Conservation (phyloP, 345 rosid genomes). For the Geranium brycei region DNA sequence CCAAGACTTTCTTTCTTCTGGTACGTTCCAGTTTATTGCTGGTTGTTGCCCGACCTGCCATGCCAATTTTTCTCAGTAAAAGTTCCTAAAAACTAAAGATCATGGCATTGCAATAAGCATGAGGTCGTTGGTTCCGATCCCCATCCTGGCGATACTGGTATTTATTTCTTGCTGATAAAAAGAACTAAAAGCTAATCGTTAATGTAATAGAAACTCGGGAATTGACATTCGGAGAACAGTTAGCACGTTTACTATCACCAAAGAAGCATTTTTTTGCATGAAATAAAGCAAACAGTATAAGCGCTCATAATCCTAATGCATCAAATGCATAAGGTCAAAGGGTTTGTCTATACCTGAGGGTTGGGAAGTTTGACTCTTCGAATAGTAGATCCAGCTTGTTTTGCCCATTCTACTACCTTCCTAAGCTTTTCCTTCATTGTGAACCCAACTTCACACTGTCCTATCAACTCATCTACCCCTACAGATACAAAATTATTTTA, state of each 20-base stretch:
- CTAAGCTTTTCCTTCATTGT: conserved; percentile 25
- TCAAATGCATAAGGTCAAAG: neutral
- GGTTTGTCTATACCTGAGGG: conserved; percentile 10
- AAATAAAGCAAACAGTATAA: no score
- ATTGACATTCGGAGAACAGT: no score
- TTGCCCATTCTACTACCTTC: conserved; percentile 40
- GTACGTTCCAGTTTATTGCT: conserved; percentile 42
- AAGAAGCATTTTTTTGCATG: no score
- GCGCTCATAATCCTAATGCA: no score
- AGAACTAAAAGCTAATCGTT: no score
- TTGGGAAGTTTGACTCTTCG: conserved; percentile 5
- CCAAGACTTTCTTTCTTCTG: conserved; percentile 20
- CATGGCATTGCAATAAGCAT: neutral
- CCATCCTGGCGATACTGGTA: no score
- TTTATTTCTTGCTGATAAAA: no score
- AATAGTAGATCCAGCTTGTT: conserved; percentile 17
- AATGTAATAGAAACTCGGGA: no score
- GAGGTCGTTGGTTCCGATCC: no score
- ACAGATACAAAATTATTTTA: neutral
- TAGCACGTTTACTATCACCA: no score
- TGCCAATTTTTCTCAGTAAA: neutral
- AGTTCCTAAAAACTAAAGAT: neutral
- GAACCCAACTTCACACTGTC: conserved; percentile 20
- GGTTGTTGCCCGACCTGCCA: conserved; percentile 16
- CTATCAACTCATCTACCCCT: conserved; percentile 25